phyloP scores from a whole-genome alignment of 2,329 filamentous ascomycete genomes.

The Capronia epimyces region DNA sequence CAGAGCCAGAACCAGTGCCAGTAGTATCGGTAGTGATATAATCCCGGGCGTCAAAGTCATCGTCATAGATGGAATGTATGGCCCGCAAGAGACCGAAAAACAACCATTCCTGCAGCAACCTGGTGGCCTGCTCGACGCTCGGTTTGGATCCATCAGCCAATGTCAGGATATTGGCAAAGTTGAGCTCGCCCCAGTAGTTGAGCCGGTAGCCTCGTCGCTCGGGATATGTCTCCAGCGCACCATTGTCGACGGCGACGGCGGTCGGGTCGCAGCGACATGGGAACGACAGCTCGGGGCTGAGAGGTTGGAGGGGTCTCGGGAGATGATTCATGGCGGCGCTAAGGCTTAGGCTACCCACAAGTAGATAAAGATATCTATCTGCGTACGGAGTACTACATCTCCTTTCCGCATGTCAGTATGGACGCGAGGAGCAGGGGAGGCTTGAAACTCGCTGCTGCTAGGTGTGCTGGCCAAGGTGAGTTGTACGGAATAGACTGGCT shows the following conservation, averaged over 20 bases:
- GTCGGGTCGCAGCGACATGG: slow-evolving; percentile 3
- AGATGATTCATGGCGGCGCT: background rate
- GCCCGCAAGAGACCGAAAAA: slow-evolving; percentile 8
- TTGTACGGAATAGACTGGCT: no score
- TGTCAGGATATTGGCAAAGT: slow-evolving; percentile 3
- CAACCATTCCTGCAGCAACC: slow-evolving; percentile 10
- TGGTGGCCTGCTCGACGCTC: slow-evolving; percentile 4
- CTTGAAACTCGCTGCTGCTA: no score
- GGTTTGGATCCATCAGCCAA: slow-evolving; percentile 1
- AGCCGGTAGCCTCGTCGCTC: slow-evolving; percentile 5
- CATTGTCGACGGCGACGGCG: background rate
- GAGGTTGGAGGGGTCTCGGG: background rate
- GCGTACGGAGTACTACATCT: no score
- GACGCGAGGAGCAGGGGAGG: no score
- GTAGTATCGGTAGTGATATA: background rate
- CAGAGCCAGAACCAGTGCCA: no score
- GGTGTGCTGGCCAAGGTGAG: no score
- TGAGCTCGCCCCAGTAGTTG: slow-evolving; percentile 6
- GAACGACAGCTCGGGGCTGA: background rate
- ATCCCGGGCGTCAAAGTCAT: background rate
- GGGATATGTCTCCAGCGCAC: slow-evolving; percentile 3
- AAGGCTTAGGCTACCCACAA: no score
- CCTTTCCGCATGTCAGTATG: no score
- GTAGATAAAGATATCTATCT: no score
- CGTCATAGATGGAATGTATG: slow-evolving; percentile 4